Base-by-base conservation (phyloP, 441 rosid genomes). In the Flueggea neowawraea region DNA sequence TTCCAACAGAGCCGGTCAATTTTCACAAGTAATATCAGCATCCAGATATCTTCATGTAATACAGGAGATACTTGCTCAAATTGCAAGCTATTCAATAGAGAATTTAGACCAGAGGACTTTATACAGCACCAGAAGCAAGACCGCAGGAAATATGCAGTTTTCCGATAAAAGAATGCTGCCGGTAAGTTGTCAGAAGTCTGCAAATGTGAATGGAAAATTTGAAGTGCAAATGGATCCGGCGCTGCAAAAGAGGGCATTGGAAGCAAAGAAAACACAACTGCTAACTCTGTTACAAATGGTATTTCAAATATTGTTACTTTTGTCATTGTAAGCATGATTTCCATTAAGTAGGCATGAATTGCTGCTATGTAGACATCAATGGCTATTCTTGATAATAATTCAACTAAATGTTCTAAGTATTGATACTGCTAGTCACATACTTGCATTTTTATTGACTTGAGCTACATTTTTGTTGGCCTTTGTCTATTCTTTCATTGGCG, bases 11-110 rank as follows among this genome's bases (percentile, higher is more conserved):
- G 63, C 73, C 31, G 63, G 73, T 58, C 82, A 79, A 41, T 77
- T 70, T 65, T 73, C 80, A 15, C 75, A 68, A 50, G 63, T 80
- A n/a, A 72, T 84, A 59, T 67, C 75, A 12, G 87, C 90, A 58
- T 90, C 99, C 0, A 79, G 65, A 71, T 91, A 84, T 67, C 90
- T 89, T 56, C 80, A 65, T 12, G 86, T 83, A 16, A 76, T 91
- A 67, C 99, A 91, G 78, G 96, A 87, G 64, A 82, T 94, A 69
- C 92, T 94, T 31, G 75, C 92, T 73, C 88, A 89, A 68, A 76
- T 94, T 52, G 94, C 97, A 16, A 76, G 83, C 69, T 91, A 68
- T 78, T 83, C 99, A 0, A 74, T 91, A 4, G 87, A 82, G 66
- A 82, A 78, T 73, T 49, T 80, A 8, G 90, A 81, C 57, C 72